Evolutionary conservation across 2,329 filamentous ascomycete species (phyloP), one percentile per base, ranked within the genome.

Genomic region (Nigrograna mackinnonii): DNA sequence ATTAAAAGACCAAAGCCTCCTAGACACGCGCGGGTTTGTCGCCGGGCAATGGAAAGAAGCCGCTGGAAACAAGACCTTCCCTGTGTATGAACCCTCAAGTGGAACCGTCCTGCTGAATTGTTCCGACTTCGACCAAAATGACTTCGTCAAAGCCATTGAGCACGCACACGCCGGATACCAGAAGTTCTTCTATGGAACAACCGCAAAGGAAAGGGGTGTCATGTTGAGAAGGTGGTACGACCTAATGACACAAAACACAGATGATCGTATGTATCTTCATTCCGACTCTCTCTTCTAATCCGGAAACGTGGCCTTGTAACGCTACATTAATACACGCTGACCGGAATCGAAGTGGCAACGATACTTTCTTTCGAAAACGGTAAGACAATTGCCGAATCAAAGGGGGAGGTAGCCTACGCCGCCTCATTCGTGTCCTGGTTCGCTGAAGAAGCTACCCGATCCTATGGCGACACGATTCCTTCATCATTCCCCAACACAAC

Each of bases 1-100:
- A n/a, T n/a, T n/a, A n/a, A n/a, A n/a, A n/a, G 75, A 78, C 56
- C 68, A 70, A 49, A 73, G 69, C 18, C 81, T 99, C 46, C 82
- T 97, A 60, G 96, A 95, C 75, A 83, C 86, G 57, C 82, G 91
- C 64, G 73, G 84, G 60, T 96, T 91, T 65, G 85, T 97, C 62
- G 92, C 97, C 67, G 94, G 94, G 60, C 80, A 95, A 79, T 97
- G 91, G 89, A 82, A 95, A 49, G 79, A 80, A 56, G 89, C 92
- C 56, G 82, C 83, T 62, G 95, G 90, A 1, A 89, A 89, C 63
- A 85, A 95, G 79, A 96, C 89, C 33, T 99, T 97, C 69, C 85
- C 92, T 66, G 89, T 96, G 46, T 78, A 55, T 33, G 31, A 33
- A 17, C 31, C 31, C 9, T 33, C 31, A 12, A 33, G 13, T 12